phyloP scores from a whole-genome alignment of 371 early-diverging fungal genomes.

The Mortierella sp. region DNA sequence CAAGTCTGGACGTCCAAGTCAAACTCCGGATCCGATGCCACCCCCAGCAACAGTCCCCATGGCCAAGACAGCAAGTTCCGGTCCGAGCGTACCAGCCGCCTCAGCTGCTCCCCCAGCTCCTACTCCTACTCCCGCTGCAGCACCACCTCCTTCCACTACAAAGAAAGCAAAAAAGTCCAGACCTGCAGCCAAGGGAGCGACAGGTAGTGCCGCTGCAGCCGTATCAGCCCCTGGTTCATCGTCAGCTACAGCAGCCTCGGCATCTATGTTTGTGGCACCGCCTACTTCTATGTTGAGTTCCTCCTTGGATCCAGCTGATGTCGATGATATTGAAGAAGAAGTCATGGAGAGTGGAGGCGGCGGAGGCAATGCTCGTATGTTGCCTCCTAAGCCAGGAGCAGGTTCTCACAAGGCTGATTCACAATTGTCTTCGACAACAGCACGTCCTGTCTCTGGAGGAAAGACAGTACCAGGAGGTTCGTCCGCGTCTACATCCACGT shows the following conservation, averaged over 20 bases:
- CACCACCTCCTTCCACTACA: slow-evolving; percentile 13
- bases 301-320: slow-evolving; percentile 26
- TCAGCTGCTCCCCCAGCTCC: slow-evolving; percentile 2
- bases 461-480: slow-evolving; percentile 36
- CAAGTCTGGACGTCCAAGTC: slow-evolving; percentile 25
- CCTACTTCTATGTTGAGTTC: slow-evolving; percentile 44
- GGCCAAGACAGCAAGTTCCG: slow-evolving; percentile 7
- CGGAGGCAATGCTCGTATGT: slow-evolving; percentile 22
- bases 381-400: slow-evolving; percentile 20
- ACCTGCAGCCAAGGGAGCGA: slow-evolving; percentile 9
- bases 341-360: slow-evolving; percentile 52
- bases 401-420: background rate
- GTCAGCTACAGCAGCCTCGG: background rate
- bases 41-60: slow-evolving; percentile 42
- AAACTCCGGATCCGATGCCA: slow-evolving; percentile 49
- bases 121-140: background rate
- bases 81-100: background rate
- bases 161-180: slow-evolving; percentile 41
- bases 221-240: background rate
- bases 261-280: slow-evolving; percentile 33
- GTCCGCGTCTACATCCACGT: slow-evolving; percentile 1
- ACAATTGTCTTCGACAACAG: background rate
- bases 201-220: background rate
- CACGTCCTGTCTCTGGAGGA: slow-evolving; percentile 12
- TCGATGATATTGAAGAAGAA: slow-evolving; percentile 50